Evolutionary conservation across 2,329 filamentous ascomycete species (phyloP), one percentile per base, ranked within the genome.

Genomic region (Microsporum audouinii): DNA sequence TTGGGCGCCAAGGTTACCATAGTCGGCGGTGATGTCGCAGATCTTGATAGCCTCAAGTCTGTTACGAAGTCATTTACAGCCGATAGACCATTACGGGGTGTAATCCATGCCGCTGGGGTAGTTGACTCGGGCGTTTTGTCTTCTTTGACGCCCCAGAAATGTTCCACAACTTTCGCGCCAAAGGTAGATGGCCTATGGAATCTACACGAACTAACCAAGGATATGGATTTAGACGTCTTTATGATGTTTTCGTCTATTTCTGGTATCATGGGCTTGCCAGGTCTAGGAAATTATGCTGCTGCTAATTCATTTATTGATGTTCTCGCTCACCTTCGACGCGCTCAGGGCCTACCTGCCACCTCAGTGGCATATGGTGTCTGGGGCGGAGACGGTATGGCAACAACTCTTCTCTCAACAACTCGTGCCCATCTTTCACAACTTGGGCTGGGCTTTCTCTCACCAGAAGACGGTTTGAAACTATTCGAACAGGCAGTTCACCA

Each of bases 101-200:
- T 29, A 34, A 27, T 33, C 60, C 12, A 64, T 63, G 62, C 59
- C 51, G 1, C 61, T 69, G 62, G 65, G 2, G 27, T 60, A 5
- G 49, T 55, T 36, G 51, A 56, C 27, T 39, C 47, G 2, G 51
- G 36, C 4, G 39, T 38, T 43, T 45, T 59, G 5, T 29, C 14
- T n/a, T 33, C 34, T 43, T 62, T 62, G 14, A 38, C 10, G 8
- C 36, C 33, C 8, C 10, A 58, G 3, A 38, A 59, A 4, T 64
- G 62, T 64, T 29, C 23, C 3, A 39, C 45, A 1, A 69, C 68
- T 0, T 61, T 71, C 1, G 60, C 64, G 45, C 69, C 72, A 0
- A 76, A 75, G 62, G 64, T 69, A 5, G 3, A 62, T 1, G 53
- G 53, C n/a, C 53, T 57, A n/a, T 68, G 66, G 67, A 70, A 65